Percentiles rank a stretch among this genome's conserved stretches.
Conservation (phyloP, 1,284 basidiomycete species). For the Cutaneotrichosporon sp. region DNA sequence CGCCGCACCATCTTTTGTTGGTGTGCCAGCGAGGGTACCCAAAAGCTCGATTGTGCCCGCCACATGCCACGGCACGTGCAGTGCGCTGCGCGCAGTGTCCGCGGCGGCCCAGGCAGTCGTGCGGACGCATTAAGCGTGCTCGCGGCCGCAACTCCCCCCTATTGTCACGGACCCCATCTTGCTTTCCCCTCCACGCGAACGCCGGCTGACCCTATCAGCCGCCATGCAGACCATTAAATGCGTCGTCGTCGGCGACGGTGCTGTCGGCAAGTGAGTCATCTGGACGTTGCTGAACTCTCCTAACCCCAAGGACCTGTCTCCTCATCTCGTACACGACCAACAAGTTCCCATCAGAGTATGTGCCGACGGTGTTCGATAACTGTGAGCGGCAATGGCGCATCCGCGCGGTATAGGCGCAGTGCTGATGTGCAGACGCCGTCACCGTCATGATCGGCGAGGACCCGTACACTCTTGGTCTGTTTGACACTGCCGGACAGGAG, state of each 20-base stretch:
- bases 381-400: constrained; percentile 51
- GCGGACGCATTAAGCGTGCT: not conserved
- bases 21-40: not conserved
- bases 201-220: constrained; percentile 11
- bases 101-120: not conserved
- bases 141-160: not conserved
- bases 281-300: not conserved
- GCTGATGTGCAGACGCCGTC: constrained; percentile 72
- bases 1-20: not conserved
- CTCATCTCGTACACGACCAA: constrained; percentile 99
- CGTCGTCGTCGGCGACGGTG: constrained; percentile 99
- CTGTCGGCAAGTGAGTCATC: constrained; percentile 79
- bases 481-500: constrained; percentile 99
- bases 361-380: constrained; percentile 75
- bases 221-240: constrained; percentile 95
- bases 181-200: not conserved
- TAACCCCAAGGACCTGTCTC: constrained; percentile 76
- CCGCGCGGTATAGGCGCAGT: not conserved
- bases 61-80: constrained; percentile 1
- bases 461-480: constrained; percentile 95
- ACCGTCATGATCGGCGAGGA: constrained; percentile 99
- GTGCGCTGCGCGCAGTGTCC: not conserved
- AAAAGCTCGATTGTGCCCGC: not conserved
- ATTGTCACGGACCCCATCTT: constrained; percentile 3
- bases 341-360: constrained; percentile 98